These are phyloP conservation scores for Hemisphaericaspora lyxosophila DNA, from an alignment of 1,139 yeast genomes.

Conservation along the genomic window DNA sequence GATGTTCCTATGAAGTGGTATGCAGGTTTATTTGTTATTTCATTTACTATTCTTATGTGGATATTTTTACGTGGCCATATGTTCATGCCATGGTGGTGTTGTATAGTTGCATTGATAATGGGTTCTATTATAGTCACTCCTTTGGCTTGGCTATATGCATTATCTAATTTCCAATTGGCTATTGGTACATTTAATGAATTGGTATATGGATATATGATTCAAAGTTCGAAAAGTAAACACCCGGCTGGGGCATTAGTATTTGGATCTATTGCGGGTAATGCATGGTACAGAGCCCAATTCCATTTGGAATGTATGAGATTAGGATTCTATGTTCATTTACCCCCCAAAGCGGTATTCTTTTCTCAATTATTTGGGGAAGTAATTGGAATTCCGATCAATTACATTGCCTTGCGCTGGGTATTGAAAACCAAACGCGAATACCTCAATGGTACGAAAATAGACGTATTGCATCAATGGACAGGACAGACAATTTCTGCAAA, in stretches of 20 bases:
- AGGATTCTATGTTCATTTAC: slow-evolving; percentile 49
- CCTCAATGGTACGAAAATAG: slow-evolving; percentile 36
- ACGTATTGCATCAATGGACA: slow-evolving; percentile 55
- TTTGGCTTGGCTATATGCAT: slow-evolving; percentile 50
- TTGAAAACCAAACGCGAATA: slow-evolving; percentile 37
- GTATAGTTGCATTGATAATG: slow-evolving; percentile 40
- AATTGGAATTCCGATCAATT: slow-evolving; percentile 52
- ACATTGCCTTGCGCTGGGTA: slow-evolving; percentile 48
- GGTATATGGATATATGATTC: slow-evolving; percentile 46
- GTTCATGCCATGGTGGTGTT: slow-evolving; percentile 53
- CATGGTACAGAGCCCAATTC: slow-evolving; percentile 54
- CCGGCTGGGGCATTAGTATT: slow-evolving; percentile 51
- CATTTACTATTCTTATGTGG: slow-evolving; percentile 33
- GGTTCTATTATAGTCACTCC: slow-evolving; percentile 50
- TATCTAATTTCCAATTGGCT: slow-evolving; percentile 51
- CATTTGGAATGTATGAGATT: slow-evolving; percentile 49
- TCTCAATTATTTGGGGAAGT: slow-evolving; percentile 51
- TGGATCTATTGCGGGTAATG: slow-evolving; percentile 53
- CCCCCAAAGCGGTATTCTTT: slow-evolving; percentile 46
- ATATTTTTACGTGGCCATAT: slow-evolving; percentile 38
- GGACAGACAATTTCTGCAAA: slow-evolving; percentile 42
- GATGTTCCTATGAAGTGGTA: slow-evolving; percentile 49
- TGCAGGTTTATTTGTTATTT: slow-evolving; percentile 27
- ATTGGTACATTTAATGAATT: slow-evolving; percentile 54
- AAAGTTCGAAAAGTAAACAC: slow-evolving; percentile 28